phyloP scores from a whole-genome alignment of 495 filamentous ascomycete genomes.

The Xylaria grammica region DNA sequence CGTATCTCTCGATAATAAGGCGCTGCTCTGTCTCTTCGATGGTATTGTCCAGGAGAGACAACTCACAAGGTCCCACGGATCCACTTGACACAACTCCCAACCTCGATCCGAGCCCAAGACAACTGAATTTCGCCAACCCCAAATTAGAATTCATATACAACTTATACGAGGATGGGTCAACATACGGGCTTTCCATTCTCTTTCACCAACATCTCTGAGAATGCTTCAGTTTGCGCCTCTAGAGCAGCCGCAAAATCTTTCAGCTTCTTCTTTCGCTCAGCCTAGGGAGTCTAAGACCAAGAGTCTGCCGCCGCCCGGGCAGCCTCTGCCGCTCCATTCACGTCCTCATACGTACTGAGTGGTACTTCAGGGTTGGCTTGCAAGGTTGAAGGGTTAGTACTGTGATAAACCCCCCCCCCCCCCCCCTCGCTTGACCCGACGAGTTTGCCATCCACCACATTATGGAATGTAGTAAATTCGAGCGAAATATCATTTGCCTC shows the following conservation, averaged over 20 bases:
- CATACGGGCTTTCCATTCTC: slow-evolving; percentile 9
- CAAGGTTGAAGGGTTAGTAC: slow-evolving; percentile 1
- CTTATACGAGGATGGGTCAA: neutral
- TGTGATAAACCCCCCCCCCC: neutral
- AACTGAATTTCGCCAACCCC: too few species aligned
- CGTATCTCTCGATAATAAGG: slow-evolving; percentile 42
- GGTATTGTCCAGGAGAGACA: slow-evolving; percentile 18
- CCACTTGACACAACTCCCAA: neutral
- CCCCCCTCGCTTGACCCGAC: neutral
- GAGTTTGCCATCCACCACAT: neutral
- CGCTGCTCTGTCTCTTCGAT: slow-evolving; percentile 47
- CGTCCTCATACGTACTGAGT: neutral
- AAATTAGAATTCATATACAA: too few species aligned
- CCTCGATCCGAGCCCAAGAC: too few species aligned
- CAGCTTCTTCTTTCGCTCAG: neutral
- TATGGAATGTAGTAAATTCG: slow-evolving; percentile 2
- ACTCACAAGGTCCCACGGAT: neutral
- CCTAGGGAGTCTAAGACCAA: neutral
- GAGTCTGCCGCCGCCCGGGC: neutral
- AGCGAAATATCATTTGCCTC: neutral
- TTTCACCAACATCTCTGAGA: neutral
- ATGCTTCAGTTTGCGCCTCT: neutral
- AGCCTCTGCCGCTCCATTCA: neutral
- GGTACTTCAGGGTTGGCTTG: neutral
- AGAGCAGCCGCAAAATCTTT: neutral